Base-by-base conservation (phyloP, 2,329 filamentous ascomycete genomes). In the Rachicladosporium sp. region DNA sequence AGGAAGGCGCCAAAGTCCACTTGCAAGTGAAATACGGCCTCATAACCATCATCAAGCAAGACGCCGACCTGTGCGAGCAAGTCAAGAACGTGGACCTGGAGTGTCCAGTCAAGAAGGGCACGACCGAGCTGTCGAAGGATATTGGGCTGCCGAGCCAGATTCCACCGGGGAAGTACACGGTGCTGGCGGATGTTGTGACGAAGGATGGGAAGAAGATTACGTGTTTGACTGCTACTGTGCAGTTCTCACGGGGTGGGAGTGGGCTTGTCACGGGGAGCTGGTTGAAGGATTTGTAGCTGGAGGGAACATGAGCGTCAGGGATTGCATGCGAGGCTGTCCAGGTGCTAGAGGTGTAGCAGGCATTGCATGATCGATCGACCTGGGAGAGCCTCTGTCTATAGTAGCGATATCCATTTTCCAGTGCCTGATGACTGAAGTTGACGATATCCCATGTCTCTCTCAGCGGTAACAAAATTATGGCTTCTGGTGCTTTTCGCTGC, bases 11-110 rank as follows among this genome's bases (percentile, higher is more conserved):
- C 44, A 85, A 82, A 53, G 81, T 95, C 46, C 70, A 80, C 35
- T 62, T 98, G 31, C 74, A 79, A 50, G 89, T 98, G 65, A 95
- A 94, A 67, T 95, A 93, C 62, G 89, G 89, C 44, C 71, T 94
- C 49, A 95, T 98, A 62, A 83, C 78, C 40, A 74, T 98, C 48
- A 77, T 98, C 62, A 84, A 75, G 61, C 82, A 82, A 49, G 74
- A 72, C 50, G 78, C 80, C 54, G 82, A 94, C 57, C 74, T 96
- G 30, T 98, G 91, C 69, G 83, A 95, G 44, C 81, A 93, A 60
- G 76, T 93, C 48, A 69, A 74, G 59, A 87, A 95, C 50, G 85
- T 95, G 33, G 86, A 95, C 53, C 69, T 96, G 42, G 67, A 84
- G 53, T 98, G 91, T 64, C 91, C 91, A 36, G 72, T 98, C 43